Conservation (phyloP, 2,329 filamentous ascomycete genomes). For the Mariannaea elegans region DNA sequence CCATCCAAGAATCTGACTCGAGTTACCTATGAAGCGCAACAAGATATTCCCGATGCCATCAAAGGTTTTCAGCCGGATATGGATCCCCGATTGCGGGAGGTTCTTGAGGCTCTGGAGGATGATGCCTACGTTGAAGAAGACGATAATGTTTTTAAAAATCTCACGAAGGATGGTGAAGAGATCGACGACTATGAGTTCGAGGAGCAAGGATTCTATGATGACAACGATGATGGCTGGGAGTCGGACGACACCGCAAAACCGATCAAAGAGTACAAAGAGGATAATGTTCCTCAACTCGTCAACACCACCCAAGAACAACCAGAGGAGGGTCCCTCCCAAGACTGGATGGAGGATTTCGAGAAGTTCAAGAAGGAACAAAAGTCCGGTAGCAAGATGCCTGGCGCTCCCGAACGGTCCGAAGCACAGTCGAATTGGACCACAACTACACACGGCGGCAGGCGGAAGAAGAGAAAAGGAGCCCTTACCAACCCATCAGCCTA, state of each 20-base stretch:
- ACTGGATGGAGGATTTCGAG: constrained; percentile 92
- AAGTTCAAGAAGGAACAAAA: constrained; percentile 90
- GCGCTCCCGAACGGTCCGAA: constrained; percentile 65
- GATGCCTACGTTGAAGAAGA: constrained; percentile 92
- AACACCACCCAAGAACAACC: constrained; percentile 55
- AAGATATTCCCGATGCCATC: constrained; percentile 90
- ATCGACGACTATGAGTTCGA: constrained; percentile 85
- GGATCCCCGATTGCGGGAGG: constrained; percentile 91
- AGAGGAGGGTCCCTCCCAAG: constrained; percentile 73
- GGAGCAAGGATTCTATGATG: constrained; percentile 62
- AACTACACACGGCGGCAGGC: constrained; percentile 80
- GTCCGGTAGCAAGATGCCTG: constrained; percentile 46
- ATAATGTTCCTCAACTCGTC: constrained; percentile 59
- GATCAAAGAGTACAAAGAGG: constrained; percentile 62
- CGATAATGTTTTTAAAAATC: constrained; percentile 82
- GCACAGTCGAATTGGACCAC: constrained; percentile 77
- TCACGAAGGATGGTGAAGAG: constrained; percentile 76
- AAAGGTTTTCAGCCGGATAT: constrained; percentile 97
- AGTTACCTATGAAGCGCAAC: constrained; percentile 88
- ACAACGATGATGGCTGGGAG: constrained; percentile 88
- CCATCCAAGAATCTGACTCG: constrained; percentile 82
- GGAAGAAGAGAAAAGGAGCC: constrained; percentile 95
- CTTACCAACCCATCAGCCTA: constrained; percentile 87
- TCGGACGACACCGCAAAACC: constrained; percentile 91
- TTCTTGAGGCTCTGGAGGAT: constrained; percentile 92